Percentiles rank a stretch among this genome's conserved stretches.
Conservation (phyloP, 73 alveolate genomes). For the Paramecium sexaurelia region DNA sequence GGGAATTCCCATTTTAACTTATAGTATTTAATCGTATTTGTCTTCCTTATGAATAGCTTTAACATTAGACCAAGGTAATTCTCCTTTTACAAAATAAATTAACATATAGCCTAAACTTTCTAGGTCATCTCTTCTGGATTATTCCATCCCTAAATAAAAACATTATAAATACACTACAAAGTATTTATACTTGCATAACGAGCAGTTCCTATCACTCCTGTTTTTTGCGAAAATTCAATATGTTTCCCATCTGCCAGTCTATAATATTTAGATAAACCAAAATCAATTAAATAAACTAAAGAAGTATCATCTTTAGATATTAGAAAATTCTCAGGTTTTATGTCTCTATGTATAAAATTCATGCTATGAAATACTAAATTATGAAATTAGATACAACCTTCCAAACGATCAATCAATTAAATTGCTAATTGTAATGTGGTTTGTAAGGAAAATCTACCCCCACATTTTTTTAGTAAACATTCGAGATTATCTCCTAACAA, state of each 20-base stretch:
- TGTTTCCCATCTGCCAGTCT: slow-evolving; percentile 81
- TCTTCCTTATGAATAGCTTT: slow-evolving; percentile 72
- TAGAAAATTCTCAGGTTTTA: slow-evolving; percentile 88
- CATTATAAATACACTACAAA: neutral
- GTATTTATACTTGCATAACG: slow-evolving; percentile 78
- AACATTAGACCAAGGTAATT: slow-evolving; percentile 76
- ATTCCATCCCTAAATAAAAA: slow-evolving; percentile 70
- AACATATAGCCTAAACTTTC: slow-evolving; percentile 82
- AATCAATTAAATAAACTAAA: slow-evolving; percentile 85
- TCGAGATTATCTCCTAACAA: slow-evolving; percentile 93
- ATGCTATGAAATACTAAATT: slow-evolving; percentile 70
- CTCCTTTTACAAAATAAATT: slow-evolving; percentile 76
- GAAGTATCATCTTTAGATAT: slow-evolving; percentile 78
- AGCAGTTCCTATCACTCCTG: slow-evolving; percentile 84
- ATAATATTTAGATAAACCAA: slow-evolving; percentile 94
- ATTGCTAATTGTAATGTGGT: slow-evolving; percentile 60
- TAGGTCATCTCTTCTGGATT: slow-evolving; percentile 85
- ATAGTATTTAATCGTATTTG: slow-evolving; percentile 73
- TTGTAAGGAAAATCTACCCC: slow-evolving; percentile 56
- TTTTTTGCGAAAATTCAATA: slow-evolving; percentile 71
- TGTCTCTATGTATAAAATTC: slow-evolving; percentile 83
- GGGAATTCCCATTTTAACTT: slow-evolving; percentile 73
- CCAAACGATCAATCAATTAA: slow-evolving; percentile 56
- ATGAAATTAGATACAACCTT: neutral
- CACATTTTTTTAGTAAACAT: slow-evolving; percentile 78